Evolutionary conservation across 176 grass and related monocot species (phyloP).

Genomic region (Oryza coarctata): DNA sequence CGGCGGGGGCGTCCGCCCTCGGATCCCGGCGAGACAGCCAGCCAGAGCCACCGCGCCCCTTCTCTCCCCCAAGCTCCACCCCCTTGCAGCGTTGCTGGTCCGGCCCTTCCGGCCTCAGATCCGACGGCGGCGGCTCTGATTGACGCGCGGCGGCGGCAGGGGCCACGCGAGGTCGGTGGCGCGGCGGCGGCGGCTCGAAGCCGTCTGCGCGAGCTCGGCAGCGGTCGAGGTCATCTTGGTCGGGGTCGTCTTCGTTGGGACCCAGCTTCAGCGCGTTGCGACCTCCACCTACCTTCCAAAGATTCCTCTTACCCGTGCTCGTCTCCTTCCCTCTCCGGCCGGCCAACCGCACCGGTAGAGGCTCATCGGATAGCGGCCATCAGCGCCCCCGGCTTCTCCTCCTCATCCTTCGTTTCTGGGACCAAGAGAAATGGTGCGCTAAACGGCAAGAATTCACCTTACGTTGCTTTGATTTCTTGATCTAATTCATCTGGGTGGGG

Average conservation of each 20-base stretch:
- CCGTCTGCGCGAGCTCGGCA: background rate
- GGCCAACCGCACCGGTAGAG: background rate
- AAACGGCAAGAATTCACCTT: background rate
- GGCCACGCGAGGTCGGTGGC: too few species aligned
- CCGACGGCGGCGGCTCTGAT: too few species aligned
- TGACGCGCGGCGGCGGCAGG: too few species aligned
- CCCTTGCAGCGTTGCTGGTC: background rate
- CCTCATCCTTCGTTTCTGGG: background rate
- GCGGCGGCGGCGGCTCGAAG: background rate
- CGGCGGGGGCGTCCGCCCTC: background rate
- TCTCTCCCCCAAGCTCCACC: background rate
- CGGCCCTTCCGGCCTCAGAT: background rate
- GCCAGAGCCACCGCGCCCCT: too few species aligned
- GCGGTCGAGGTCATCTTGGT: background rate
- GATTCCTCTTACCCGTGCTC: background rate
- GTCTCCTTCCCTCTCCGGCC: background rate
- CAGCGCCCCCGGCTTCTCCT: background rate
- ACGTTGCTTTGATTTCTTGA: background rate
- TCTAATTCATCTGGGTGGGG: background rate
- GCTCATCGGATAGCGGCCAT: background rate
- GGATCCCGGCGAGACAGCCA: background rate
- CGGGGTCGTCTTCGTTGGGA: too few species aligned
- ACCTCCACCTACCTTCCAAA: background rate
- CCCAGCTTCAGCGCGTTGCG: background rate
- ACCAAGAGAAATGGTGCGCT: conserved; percentile 8